A percentile compares a stretch with the other conserved stretches of the same genome.
Conservation (phyloP, 73 alveolate genomes). For the Blepharisma stoltei region DNA sequence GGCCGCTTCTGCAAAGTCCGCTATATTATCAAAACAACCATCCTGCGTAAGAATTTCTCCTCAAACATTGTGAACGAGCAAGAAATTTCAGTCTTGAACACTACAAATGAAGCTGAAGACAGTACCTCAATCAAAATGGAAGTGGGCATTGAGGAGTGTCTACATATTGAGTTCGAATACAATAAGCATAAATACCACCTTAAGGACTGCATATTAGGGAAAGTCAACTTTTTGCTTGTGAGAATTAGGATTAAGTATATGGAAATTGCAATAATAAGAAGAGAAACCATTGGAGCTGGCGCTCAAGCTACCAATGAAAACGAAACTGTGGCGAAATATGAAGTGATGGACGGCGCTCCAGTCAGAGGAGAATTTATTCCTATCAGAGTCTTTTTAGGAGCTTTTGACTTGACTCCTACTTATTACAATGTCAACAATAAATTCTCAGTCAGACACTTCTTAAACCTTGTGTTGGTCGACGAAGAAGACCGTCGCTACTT, state of each 20-base stretch:
- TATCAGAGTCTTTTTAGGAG: slow-evolving; percentile 89
- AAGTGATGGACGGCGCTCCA: slow-evolving; percentile 98
- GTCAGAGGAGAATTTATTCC: slow-evolving; percentile 92
- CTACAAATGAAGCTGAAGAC: slow-evolving; percentile 54
- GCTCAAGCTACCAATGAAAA: slow-evolving; percentile 72
- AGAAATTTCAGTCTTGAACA: slow-evolving; percentile 80
- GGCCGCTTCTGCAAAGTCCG: slow-evolving; percentile 62
- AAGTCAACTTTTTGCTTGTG: slow-evolving; percentile 91
- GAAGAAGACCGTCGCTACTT: slow-evolving; percentile 95
- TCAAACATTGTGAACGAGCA: slow-evolving; percentile 65
- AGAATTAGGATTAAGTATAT: slow-evolving; percentile 97
- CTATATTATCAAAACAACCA: slow-evolving; percentile 52
- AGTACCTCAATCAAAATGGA: slow-evolving; percentile 83
- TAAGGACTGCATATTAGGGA: slow-evolving; percentile 95
- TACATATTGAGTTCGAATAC: slow-evolving; percentile 98
- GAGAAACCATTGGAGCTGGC: slow-evolving; percentile 80
- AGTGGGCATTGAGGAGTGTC: slow-evolving; percentile 99
- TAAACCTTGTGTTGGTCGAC: slow-evolving; percentile 96
- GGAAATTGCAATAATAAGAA: slow-evolving; percentile 95
- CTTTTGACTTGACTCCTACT: slow-evolving; percentile 98
- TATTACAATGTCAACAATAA: slow-evolving; percentile 81
- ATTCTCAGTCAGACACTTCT: slow-evolving; percentile 86
- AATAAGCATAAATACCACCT: slow-evolving; percentile 87
- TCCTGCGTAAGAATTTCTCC: neutral
- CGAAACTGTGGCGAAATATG: slow-evolving; percentile 93